These are phyloP conservation scores for Mychonastes homosphaera DNA, from an alignment of 139 green algal species.

Conservation along the genomic window DNA sequence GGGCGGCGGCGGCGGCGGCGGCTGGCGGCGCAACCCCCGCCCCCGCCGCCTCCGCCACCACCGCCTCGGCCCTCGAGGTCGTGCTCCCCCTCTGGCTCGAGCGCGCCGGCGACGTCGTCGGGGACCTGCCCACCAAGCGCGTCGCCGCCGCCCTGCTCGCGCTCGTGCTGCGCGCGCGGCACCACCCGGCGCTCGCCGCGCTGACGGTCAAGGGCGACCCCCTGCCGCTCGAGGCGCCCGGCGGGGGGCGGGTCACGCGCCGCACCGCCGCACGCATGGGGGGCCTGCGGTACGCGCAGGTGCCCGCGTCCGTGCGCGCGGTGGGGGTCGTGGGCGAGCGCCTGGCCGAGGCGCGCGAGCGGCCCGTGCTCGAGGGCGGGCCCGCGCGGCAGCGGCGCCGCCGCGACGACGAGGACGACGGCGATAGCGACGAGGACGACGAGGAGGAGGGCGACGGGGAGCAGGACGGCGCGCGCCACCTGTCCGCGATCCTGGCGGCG, in stretches of 20 bases:
- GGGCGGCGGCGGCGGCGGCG: background rate
- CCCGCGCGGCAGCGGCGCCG: background rate
- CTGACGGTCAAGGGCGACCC: slow-evolving; percentile 32
- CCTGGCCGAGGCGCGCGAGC: slow-evolving; percentile 30
- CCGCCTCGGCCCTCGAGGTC: background rate
- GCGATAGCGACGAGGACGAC: slow-evolving; percentile 16
- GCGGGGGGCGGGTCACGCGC: slow-evolving; percentile 4
- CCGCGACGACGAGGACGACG: slow-evolving; percentile 10
- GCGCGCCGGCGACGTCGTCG: slow-evolving; percentile 3
- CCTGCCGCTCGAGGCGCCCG: background rate
- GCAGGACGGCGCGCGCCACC: background rate
- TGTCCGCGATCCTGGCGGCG: background rate
- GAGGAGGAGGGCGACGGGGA: slow-evolving; percentile 14
- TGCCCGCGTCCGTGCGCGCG: slow-evolving; percentile 11
- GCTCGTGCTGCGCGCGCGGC: slow-evolving; percentile 38
- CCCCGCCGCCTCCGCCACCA: background rate
- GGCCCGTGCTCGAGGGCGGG: no score
- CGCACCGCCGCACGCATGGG: background rate
- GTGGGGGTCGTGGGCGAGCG: slow-evolving; percentile 43
- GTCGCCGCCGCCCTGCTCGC: slow-evolving; percentile 23
- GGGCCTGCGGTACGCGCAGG: slow-evolving; percentile 27
- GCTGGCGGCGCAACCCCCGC: no score
- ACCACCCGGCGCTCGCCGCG: slow-evolving; percentile 40
- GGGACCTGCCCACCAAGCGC: slow-evolving; percentile 2
- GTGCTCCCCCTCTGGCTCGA: slow-evolving; percentile 13